Percentiles rank a stretch among this genome's conserved stretches.
Conservation (phyloP, 768 basidiomycete genomes). For the Pleurotus giganteus region DNA sequence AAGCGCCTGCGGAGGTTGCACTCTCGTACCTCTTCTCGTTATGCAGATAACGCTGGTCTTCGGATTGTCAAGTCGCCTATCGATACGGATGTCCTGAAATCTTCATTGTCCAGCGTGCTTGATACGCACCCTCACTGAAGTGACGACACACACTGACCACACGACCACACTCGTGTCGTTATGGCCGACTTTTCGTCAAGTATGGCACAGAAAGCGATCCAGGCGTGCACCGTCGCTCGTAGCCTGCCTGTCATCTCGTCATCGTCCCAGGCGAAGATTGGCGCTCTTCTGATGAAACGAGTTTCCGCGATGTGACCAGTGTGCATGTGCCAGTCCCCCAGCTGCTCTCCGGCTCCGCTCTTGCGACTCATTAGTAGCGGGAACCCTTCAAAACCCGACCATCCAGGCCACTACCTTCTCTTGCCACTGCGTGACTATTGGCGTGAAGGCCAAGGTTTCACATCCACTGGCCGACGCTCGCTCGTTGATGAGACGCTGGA, state of each 20-base stretch:
- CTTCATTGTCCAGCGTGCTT: conserved; percentile 20
- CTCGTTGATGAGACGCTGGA: conserved; percentile 33
- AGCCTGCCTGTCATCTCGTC: conserved; percentile 13
- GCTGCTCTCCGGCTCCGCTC: conserved; percentile 21
- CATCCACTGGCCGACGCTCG: conserved; percentile 37
- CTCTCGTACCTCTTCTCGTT: conserved; percentile 27
- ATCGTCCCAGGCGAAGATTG: conserved; percentile 4
- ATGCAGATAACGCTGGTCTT: conserved; percentile 22
- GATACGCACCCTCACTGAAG: conserved; percentile 29
- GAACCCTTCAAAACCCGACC: conserved; percentile 16
- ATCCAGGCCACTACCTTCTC: conserved; percentile 32
- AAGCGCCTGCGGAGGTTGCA: background rate
- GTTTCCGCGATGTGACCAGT: background rate
- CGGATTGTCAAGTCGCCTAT: conserved; percentile 24
- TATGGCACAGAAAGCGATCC: conserved; percentile 25
- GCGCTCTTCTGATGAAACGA: background rate
- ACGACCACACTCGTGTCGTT: conserved; percentile 24
- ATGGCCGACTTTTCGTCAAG: conserved; percentile 23
- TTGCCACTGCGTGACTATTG: conserved; percentile 26
- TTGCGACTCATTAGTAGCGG: conserved; percentile 21
- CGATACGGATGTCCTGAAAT: conserved; percentile 8
- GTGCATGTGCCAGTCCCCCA: conserved; percentile 13
- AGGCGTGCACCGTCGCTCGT: conserved; percentile 25
- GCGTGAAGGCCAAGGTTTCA: conserved; percentile 24
- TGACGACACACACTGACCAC: conserved; percentile 13